Conservation (phyloP, 2,329 filamentous ascomycete species). For the Chalara sp. region DNA sequence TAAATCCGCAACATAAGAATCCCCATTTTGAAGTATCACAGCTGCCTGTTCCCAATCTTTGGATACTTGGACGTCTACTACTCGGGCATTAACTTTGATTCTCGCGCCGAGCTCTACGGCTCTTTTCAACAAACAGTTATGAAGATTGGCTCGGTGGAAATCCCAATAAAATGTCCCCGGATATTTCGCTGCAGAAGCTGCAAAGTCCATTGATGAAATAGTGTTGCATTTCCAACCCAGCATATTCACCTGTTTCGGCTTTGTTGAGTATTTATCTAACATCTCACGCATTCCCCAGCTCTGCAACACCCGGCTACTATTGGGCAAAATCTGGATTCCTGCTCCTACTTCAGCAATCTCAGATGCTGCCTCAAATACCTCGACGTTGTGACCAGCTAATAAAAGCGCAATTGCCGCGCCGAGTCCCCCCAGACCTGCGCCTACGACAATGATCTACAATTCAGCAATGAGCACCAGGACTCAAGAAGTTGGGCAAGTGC, state of each 20-base stretch:
- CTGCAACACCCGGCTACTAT: conserved; percentile 17
- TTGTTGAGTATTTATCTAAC: conserved; percentile 12
- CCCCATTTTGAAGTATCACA: conserved; percentile 21
- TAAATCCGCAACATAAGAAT: conserved; percentile 28
- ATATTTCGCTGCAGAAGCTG: conserved; percentile 15
- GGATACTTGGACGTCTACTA: conserved; percentile 25
- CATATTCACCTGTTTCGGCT: conserved; percentile 44
- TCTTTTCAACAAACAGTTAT: conserved; percentile 34
- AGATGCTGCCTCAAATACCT: conserved; percentile 34
- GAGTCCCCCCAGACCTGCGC: conserved; percentile 49
- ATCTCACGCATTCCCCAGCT: conserved; percentile 16
- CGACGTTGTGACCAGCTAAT: conserved; percentile 30
- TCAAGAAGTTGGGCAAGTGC: too few relatives aligned
- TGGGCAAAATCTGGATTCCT: conserved; percentile 24
- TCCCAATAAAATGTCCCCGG: conserved; percentile 33
- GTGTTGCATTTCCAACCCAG: conserved; percentile 29
- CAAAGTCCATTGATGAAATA: conserved; percentile 19
- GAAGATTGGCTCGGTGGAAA: conserved; percentile 41
- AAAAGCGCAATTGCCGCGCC: conserved; percentile 28
- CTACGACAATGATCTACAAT: conserved; percentile 38
- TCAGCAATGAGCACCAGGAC: not conserved
- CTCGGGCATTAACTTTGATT: conserved; percentile 33
- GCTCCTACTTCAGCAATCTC: conserved; percentile 34
- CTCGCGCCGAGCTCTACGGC: conserved; percentile 32
- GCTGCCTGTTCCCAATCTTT: conserved; percentile 13